A percentile compares a stretch with the other conserved stretches of the same genome.
These are phyloP conservation scores for Sporothrix protearum DNA, from an alignment of 2,329 filamentous ascomycete genomes.

Conservation along the genomic window DNA sequence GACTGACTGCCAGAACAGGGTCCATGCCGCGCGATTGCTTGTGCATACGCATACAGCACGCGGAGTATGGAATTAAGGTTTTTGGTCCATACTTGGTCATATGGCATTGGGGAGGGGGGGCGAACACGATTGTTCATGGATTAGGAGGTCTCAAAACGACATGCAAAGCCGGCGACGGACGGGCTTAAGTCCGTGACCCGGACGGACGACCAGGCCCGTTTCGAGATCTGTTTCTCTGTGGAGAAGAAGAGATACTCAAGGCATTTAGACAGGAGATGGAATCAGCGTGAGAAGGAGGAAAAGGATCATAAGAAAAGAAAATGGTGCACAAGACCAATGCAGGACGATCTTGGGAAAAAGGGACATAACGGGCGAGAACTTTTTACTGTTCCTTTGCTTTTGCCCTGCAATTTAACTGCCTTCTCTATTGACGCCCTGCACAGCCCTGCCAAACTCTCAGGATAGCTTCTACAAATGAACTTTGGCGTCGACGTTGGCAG, in stretches of 20 bases:
- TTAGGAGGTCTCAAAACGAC: background rate
- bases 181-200: slow-evolving; percentile 15
- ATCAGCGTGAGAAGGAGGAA: background rate
- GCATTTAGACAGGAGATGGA: background rate
- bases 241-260: background rate
- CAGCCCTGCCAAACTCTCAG: background rate
- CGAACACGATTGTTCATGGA: background rate
- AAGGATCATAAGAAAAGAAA: no score
- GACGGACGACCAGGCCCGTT: background rate
- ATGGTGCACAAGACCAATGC: background rate
- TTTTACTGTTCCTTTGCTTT: background rate
- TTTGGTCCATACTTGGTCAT: background rate
- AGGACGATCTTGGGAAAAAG: background rate
- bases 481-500: background rate
- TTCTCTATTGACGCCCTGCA: background rate
- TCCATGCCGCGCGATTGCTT: background rate
- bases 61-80: slow-evolving; percentile 14
- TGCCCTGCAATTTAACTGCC: background rate
- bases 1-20: background rate
- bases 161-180: background rate
- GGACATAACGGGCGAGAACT: background rate
- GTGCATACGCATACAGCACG: background rate
- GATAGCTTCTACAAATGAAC: background rate
- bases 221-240: background rate
- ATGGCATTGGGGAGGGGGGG: background rate